Evolutionary conservation across 495 filamentous ascomycete genomes (phyloP), one percentile per base, ranked within the genome.

Genomic region (Astrothelium subdiscretum): DNA sequence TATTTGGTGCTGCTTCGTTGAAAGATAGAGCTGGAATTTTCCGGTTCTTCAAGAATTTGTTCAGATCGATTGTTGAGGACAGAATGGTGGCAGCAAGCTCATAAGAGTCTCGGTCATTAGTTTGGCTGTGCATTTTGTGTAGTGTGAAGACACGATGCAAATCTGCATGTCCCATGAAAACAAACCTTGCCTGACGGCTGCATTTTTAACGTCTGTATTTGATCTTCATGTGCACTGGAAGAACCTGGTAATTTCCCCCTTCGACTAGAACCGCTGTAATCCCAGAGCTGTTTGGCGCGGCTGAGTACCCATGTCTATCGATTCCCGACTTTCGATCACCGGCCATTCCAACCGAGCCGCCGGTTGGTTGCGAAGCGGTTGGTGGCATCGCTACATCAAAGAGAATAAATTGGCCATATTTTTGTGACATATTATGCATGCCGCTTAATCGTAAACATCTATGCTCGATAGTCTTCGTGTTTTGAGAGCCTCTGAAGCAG

Each of bases 51-150:
- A 60, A 44, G 20, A 60, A 60, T 26, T 60, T 60, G 32, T 60
- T 60, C 20, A 60, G 58, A 31, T 60, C 58, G 11, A 44, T 31
- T 4, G 58, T 43, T 5, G 58, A 40, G 24, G 58, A 60, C 32
- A 60, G 18, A 44, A 60, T 40, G 22, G 58, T 60, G 3, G 58
- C 58, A 29, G 58, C 58, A 42, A 60, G 58, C 32, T 60, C 58
- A 15, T 42, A 60, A 10, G 43, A n/a, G 13, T 44, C 58, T n/a
- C 43, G 58, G 32, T 60, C 58, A 6, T 60, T 15, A 10, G 43
- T 26, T 18, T 32, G 58, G 8, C 31, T 31, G 18, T 42, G 58
- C 58, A 60, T 60, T 3, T 54, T 54, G 48, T 6, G 15, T 6
- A 38, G 15, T 15, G 35, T 18, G 11, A 20, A n/a, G 42, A 48